Evolutionary conservation across 2,329 filamentous ascomycete genomes (phyloP).

Genomic region (Ascochyta fabae): DNA sequence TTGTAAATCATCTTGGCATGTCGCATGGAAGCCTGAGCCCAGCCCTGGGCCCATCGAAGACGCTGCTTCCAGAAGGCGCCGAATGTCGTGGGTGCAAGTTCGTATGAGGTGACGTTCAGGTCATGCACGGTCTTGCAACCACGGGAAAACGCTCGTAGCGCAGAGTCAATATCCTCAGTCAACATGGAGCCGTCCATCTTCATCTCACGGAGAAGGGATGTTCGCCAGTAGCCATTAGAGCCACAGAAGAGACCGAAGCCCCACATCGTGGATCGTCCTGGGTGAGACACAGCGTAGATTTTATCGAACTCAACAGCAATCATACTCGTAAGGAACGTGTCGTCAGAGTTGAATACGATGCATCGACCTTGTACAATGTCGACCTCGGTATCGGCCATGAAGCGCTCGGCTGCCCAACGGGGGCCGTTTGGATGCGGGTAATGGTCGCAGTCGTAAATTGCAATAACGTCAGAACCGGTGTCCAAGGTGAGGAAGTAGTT

Average conservation of each 20-base stretch:
- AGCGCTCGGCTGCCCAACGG: slow-evolving; percentile 57
- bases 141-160: slow-evolving; percentile 53
- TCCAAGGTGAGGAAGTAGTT: slow-evolving; percentile 57
- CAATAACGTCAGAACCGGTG: slow-evolving; percentile 55
- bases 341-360: slow-evolving; percentile 56
- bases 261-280: slow-evolving; percentile 56
- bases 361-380: slow-evolving; percentile 60
- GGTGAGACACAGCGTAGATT: slow-evolving; percentile 60
- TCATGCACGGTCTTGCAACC: slow-evolving; percentile 56
- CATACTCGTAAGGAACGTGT: slow-evolving; percentile 54
- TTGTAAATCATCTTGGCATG: slow-evolving; percentile 54
- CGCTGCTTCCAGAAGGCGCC: slow-evolving; percentile 58
- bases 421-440: slow-evolving; percentile 58
- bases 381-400: slow-evolving; percentile 50
- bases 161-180: slow-evolving; percentile 60
- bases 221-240: slow-evolving; percentile 58
- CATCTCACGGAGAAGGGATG: slow-evolving; percentile 52
- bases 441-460: slow-evolving; percentile 60
- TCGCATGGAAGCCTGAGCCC: slow-evolving; percentile 56
- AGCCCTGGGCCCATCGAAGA: slow-evolving; percentile 59
- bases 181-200: slow-evolving; percentile 60
- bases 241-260: slow-evolving; percentile 59
- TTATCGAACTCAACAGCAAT: slow-evolving; percentile 60
- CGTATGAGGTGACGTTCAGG: slow-evolving; percentile 57
- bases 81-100: slow-evolving; percentile 56